Evolutionary conservation across 306 rosid genomes (phyloP), one percentile per base, ranked within the genome.

Genomic region (Datisca glomerata): DNA sequence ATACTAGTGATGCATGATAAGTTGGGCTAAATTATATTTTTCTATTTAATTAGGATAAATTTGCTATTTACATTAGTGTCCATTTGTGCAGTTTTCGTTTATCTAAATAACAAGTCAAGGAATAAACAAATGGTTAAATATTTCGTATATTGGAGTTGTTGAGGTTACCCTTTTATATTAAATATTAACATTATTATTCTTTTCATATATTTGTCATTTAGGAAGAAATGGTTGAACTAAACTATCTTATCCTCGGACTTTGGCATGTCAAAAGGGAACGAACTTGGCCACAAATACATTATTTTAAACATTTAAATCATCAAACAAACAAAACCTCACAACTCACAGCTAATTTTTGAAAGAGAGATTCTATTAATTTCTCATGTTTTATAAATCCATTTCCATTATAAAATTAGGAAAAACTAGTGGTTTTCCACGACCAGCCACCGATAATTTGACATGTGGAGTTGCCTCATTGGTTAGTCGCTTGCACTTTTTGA

Each of bases 221-320:
- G 15, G 39, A 21, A 43, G 27, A 42, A 21, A 18, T 25, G 40
- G 41, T 36, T 7, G 45, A 46, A 34, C 18, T 49, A 56, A 56
- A 49, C 34, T 50, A 56, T 24, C 27, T 64, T 44, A 64, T 64
- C 59, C 43, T 9, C 12, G 16, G 24, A 55, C 18, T 36, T 41
- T 50, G 41, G 10, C 41, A 19, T 55, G 42, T 41, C 47, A 47
- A 47, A 23, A 41, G 61, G 24, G 25, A 44, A 51, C 38, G 59
- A 38, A 51, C 21, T 57, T 57, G 56, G 38, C 64, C 49, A 20
- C 52, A 43, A 7, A 49, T 21, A 48, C 42, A 47, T 41, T 21
- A 17, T 20, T 24, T 5, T 22, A 18, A 22, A 9, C 22, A 41
- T 13, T 10, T 25, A 8, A 2, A 3, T 34, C 6, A 21, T 7